These are phyloP conservation scores for Omphalotus olearius DNA, from an alignment of 1,284 basidiomycete species.

Conservation along the genomic window DNA sequence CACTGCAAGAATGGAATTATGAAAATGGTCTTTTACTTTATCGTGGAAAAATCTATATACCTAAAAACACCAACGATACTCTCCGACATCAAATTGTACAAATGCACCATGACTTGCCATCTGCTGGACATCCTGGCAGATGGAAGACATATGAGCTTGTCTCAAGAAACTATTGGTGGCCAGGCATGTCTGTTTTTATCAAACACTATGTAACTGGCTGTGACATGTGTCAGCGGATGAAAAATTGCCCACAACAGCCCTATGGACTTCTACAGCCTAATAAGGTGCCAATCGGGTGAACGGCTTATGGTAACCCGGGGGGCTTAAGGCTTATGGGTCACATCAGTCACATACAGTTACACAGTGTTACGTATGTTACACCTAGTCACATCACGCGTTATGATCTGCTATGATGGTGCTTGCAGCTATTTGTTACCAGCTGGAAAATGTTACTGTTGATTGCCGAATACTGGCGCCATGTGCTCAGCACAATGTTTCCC, in stretches of 20 bases:
- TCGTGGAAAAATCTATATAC: constrained; percentile 12
- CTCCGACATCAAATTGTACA: neutral
- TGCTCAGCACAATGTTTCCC: no score
- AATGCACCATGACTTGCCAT: constrained; percentile 11
- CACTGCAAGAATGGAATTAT: no score
- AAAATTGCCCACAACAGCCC: neutral
- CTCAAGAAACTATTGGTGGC: constrained; percentile 24
- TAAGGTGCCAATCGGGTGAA: no score
- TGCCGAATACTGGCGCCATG: no score
- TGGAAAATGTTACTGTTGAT: no score
- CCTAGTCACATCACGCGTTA: no score
- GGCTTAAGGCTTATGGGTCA: no score
- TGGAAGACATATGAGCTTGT: constrained; percentile 24
- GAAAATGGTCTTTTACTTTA: constrained; percentile 7
- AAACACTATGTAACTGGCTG: constrained; percentile 15
- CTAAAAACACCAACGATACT: neutral
- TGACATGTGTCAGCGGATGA: neutral
- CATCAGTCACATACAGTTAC: no score
- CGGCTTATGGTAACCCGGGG: no score
- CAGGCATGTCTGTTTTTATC: constrained; percentile 14
- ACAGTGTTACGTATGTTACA: no score
- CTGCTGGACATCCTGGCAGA: constrained; percentile 28
- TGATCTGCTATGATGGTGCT: no score
- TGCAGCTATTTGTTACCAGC: no score
- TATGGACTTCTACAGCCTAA: constrained; percentile 9